These are phyloP conservation scores for Rhodotorula sp. DNA, from an alignment of 1,284 basidiomycete genomes.

Conservation along the genomic window DNA sequence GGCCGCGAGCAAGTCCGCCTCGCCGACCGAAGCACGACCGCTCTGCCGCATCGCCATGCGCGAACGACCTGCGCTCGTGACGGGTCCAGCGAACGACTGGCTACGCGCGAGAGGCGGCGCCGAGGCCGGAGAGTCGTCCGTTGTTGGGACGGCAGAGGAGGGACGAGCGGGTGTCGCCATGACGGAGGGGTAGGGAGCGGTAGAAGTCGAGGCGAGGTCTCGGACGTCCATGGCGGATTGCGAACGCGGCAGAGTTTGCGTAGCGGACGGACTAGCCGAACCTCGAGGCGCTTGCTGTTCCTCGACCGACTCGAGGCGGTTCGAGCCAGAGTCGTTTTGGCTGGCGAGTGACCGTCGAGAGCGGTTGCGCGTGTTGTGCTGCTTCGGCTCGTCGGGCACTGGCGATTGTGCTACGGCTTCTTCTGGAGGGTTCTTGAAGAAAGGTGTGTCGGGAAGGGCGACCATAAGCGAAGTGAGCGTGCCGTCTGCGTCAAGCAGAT, in stretches of 20 bases:
- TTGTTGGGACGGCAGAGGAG: not conserved
- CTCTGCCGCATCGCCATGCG: constrained; percentile 1
- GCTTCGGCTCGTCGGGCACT: not conserved
- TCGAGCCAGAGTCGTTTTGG: not conserved
- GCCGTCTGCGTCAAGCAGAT: not conserved
- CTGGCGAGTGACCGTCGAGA: constrained; percentile 14
- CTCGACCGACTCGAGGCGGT: not conserved
- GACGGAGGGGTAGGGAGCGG: not conserved
- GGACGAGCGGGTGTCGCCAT: not conserved
- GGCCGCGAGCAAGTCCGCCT: constrained; percentile 1
- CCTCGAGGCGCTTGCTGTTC: constrained; percentile 12
- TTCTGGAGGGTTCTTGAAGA: not conserved
- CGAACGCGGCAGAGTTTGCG: constrained; percentile 28
- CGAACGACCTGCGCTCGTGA: constrained; percentile 1
- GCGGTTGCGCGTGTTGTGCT: constrained; percentile 16
- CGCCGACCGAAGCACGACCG: constrained; percentile 10
- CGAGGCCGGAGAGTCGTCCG: too few species aligned
- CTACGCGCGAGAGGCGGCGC: not conserved
- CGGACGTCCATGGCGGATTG: constrained; percentile 15
- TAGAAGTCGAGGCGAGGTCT: too few species aligned
- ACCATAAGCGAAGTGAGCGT: constrained; percentile 7
- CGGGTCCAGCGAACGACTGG: constrained; percentile 16
- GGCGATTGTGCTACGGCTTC: not conserved
- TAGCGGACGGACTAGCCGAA: constrained; percentile 3
- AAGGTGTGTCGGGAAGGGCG: not conserved